phyloP scores from a whole-genome alignment of 495 filamentous ascomycete species.

The Aspergillus sclerotiicarbonarius region DNA sequence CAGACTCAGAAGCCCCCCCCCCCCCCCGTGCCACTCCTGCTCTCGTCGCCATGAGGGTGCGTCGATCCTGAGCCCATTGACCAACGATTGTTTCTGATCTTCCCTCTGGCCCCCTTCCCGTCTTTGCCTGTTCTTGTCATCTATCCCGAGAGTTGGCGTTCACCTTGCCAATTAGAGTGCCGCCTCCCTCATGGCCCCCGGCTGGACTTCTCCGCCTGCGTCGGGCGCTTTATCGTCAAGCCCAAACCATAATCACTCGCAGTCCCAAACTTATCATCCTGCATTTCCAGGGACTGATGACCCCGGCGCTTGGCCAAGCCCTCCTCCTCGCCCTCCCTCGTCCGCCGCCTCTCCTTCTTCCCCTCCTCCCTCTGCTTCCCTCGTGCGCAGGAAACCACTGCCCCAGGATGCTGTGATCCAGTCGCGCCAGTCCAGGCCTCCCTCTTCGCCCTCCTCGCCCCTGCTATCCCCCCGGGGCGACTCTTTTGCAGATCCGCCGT shows the following conservation, averaged over 20 bases:
- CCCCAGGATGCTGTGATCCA: constrained; percentile 34
- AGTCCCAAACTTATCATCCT: constrained; percentile 8
- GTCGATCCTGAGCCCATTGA: constrained; percentile 26
- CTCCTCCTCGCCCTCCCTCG: constrained; percentile 10
- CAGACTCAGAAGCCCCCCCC: neutral
- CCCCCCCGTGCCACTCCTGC: constrained; percentile 5
- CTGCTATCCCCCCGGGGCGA: constrained; percentile 30
- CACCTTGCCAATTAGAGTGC: constrained; percentile 11
- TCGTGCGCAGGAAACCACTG: constrained; percentile 39
- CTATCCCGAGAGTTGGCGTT: constrained; percentile 10
- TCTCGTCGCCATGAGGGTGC: constrained; percentile 19
- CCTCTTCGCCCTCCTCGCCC: constrained; percentile 23
- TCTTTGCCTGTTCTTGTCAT: constrained; percentile 13
- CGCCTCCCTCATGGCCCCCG: constrained; percentile 20
- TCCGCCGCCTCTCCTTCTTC: constrained; percentile 15
- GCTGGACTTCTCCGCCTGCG: constrained; percentile 24
- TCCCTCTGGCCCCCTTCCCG: constrained; percentile 10
- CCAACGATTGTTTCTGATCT: constrained; percentile 21
- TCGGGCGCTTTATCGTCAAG: constrained; percentile 21
- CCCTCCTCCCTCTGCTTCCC: constrained; percentile 19
- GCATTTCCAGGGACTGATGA: constrained; percentile 1
- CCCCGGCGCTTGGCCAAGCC: constrained; percentile 12
- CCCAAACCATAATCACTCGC: constrained; percentile 1
- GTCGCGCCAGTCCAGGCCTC: constrained; percentile 25
- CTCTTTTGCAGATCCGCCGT: constrained; percentile 23